Percentiles rank a stretch among this genome's conserved stretches.
These are phyloP conservation scores for Chloris gayana DNA, from an alignment of 176 grass and related monocot genomes.

Conservation along the genomic window DNA sequence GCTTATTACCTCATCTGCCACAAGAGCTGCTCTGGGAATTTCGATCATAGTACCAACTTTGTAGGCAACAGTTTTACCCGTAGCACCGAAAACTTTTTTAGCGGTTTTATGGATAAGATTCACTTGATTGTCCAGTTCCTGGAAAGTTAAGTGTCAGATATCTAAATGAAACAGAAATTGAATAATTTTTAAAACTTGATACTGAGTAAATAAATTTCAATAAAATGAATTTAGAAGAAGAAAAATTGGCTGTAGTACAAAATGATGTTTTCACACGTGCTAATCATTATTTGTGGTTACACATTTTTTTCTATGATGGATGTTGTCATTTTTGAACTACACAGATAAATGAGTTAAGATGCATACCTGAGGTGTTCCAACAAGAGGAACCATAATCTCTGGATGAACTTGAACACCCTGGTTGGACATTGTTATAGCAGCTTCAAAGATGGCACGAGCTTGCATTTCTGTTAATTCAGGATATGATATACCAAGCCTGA, in stretches of 20 bases:
- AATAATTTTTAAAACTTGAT: conserved; percentile 12
- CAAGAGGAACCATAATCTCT: conserved; percentile 98
- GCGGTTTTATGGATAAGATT: conserved; percentile 67
- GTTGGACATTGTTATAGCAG: conserved; percentile 84
- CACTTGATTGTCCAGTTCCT: conserved; percentile 95
- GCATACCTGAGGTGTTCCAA: conserved; percentile 92
- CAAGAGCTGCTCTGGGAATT: conserved; percentile 90
- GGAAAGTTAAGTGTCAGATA: conserved; percentile 19
- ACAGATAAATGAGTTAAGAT: conserved; percentile 1
- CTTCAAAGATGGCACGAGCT: conserved; percentile 95
- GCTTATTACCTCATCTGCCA: conserved; percentile 84
- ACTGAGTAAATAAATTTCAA: conserved; percentile 11
- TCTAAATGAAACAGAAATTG: conserved; percentile 7
- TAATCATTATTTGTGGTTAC: not conserved
- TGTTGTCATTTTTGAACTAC: conserved; percentile 19
- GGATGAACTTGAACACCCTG: conserved; percentile 88
- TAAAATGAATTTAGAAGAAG: conserved; percentile 18
- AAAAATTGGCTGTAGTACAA: not conserved
- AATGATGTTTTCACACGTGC: not conserved
- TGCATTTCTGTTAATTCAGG: conserved; percentile 97
- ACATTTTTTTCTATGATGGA: conserved; percentile 6
- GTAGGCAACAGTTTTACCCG: conserved; percentile 67
- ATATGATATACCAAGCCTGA: conserved; percentile 94
- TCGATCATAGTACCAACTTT: conserved; percentile 99
- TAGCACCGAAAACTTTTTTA: conserved; percentile 59